A percentile compares a stretch with the other conserved stretches of the same genome.
Evolutionary conservation across 129 eudicot genomes (phyloP).

Genomic region (Heracleum sosnowskyi): DNA sequence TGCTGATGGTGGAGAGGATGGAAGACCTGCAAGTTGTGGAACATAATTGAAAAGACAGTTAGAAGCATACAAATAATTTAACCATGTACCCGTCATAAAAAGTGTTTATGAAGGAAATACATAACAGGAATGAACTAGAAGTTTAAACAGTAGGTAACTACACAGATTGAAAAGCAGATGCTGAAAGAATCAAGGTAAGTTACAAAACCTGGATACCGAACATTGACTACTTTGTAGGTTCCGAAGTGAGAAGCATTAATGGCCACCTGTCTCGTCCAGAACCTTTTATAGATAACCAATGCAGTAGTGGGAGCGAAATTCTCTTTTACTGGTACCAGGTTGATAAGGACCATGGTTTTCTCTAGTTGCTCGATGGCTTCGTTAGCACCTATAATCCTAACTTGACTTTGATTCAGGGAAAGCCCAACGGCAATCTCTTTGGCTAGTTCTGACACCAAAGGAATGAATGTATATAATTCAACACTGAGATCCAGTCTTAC

Average conservation of each 20-base stretch:
- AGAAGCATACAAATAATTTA: not conserved
- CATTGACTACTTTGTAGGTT: conserved; percentile 53
- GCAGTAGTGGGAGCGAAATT: conserved; percentile 46
- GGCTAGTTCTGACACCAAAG: conserved; percentile 74
- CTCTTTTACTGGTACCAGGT: conserved; percentile 57
- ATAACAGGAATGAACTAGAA: not conserved
- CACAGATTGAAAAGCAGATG: not conserved
- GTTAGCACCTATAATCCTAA: conserved; percentile 88
- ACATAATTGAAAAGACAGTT: not conserved
- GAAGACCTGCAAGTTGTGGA: conserved; percentile 54
- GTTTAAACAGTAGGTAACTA: not conserved
- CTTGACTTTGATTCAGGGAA: conserved; percentile 65
- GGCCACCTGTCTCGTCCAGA: conserved; percentile 62
- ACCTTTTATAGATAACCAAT: conserved; percentile 54
- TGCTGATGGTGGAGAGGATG: conserved; percentile 84
- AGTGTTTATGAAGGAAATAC: not conserved
- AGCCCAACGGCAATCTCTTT: conserved; percentile 51
- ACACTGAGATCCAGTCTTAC: conserved; percentile 48
- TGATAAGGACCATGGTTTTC: conserved; percentile 59
- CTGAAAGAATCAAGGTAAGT: not conserved
- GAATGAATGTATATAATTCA: conserved; percentile 67
- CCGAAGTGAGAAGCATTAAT: conserved; percentile 54
- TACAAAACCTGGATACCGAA: conserved; percentile 79
- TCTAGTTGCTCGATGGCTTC: conserved; percentile 68
- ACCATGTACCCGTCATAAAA: not conserved